phyloP scores from a whole-genome alignment of 2,329 filamentous ascomycete genomes.

The Monosporascus ibericus region DNA sequence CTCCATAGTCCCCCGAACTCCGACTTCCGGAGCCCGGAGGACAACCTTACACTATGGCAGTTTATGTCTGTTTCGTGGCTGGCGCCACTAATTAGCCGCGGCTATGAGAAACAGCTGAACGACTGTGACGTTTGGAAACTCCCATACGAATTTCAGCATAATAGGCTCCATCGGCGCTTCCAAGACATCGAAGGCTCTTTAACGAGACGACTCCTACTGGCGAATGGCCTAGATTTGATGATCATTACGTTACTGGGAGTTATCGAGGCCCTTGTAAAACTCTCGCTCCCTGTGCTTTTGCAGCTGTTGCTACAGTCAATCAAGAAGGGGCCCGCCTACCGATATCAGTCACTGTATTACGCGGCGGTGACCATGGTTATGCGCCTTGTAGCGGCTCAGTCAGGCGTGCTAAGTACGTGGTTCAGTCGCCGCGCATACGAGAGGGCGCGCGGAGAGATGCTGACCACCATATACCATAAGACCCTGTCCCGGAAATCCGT shows the following conservation, averaged over 20 bases:
- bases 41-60: constrained; percentile 72
- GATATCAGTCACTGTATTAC: constrained; percentile 57
- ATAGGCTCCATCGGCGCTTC: constrained; percentile 67
- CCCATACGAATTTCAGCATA: constrained; percentile 76
- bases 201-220: constrained; percentile 60
- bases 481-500: constrained; percentile 59
- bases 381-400: constrained; percentile 58
- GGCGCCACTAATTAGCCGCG: constrained; percentile 62
- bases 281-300: constrained; percentile 62
- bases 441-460: constrained; percentile 75
- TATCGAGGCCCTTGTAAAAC: constrained; percentile 49
- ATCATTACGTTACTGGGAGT: constrained; percentile 61
- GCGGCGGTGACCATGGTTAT: constrained; percentile 55
- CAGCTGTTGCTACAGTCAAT: constrained; percentile 66
- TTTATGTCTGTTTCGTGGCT: constrained; percentile 87
- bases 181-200: constrained; percentile 67
- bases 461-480: constrained; percentile 80
- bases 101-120: constrained; percentile 59
- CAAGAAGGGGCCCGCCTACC: constrained; percentile 43
- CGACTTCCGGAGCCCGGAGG: constrained; percentile 66
- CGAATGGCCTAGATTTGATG: constrained; percentile 73
- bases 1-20: constrained; percentile 50
- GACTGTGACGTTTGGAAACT: constrained; percentile 79
- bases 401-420: constrained; percentile 67
- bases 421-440: constrained; percentile 81